Evolutionary conservation across 2,329 filamentous ascomycete genomes (phyloP), one percentile per base, ranked within the genome.

Genomic region (Penicillium carneum): DNA sequence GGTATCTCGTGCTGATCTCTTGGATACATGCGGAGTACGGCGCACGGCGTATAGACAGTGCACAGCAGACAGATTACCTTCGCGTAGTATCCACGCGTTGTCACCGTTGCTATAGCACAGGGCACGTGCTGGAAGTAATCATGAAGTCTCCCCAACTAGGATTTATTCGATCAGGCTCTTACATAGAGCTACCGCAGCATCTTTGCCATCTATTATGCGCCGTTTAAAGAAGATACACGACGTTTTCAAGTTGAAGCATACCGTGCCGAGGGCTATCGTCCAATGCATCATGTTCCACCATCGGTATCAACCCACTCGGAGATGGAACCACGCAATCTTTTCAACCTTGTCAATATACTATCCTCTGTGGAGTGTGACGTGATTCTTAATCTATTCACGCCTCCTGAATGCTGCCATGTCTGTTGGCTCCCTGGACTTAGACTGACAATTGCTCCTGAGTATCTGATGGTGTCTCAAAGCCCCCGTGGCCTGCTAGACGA

Each of bases 301-400:
- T 1, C 33, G 47, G 4, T 39, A 50, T 23, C 6, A 9, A 5
- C 26, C 38, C 12, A 20, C 41, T 33, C 36, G 26, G 26, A 62
- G 61, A 57, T 66, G 47, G 51, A 52, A 8, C 39, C 59, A 29
- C 45, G 23, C 23, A 26, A 26, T 26, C 23, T 20, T 38, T 60
- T 6, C 47, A 64, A 48, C 62, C 56, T 14, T n/a, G 59, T 52
- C 31, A 64, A 60, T 39, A 62, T 62, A 38, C 12, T 64, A 29
- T 59, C 59, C n/a, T 48, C 55, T 41, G 16, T 59, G 33, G 39
- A 57, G 9, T 41, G 38, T 18, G n/a, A 18, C n/a, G 10, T 29
- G 33, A 39, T 39, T 11, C 48, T 4, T 41, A 33, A 26, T 6
- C 50, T 26, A 36, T 23, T 38, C 1, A n/a, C 16, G 34, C 14